phyloP scores from a whole-genome alignment of 176 grass and related monocot species.

The Saccharum spontaneum region DNA sequence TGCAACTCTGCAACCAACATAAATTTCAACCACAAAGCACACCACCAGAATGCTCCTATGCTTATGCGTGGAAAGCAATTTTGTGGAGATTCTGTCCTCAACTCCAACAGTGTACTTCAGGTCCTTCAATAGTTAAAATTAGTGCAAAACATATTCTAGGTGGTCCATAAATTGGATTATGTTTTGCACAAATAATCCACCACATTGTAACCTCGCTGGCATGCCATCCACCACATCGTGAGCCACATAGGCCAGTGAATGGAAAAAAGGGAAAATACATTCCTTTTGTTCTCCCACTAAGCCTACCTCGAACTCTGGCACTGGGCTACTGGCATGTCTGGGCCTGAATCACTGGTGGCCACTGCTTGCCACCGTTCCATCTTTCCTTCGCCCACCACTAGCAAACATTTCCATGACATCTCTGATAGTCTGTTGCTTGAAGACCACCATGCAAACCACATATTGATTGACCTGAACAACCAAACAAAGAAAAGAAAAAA shows the following conservation, averaged over 20 bases:
- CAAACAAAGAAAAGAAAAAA: not conserved
- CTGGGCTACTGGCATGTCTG: not conserved
- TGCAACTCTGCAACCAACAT: not conserved
- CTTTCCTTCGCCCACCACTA: not conserved
- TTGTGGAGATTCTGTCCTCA: not conserved
- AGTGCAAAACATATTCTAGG: not conserved
- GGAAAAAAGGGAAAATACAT: not conserved
- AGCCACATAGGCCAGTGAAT: not conserved
- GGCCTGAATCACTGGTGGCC: not conserved
- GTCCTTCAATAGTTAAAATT: not conserved
- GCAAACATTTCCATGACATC: not conserved
- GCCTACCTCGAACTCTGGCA: not conserved
- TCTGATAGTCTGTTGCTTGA: not conserved
- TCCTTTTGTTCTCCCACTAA: not conserved
- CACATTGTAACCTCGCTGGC: not conserved
- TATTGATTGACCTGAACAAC: not conserved
- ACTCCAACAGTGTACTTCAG: not conserved
- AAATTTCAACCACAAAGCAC: not conserved
- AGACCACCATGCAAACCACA: not conserved
- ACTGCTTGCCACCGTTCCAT: not conserved
- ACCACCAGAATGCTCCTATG: not conserved
- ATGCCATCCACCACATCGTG: too few relatives aligned
- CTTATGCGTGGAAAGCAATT: conserved; percentile 18
- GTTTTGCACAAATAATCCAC: not conserved
- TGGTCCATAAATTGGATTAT: not conserved